Percentiles rank a stretch among this genome's conserved stretches.
Conservation (phyloP, 192 early-diverging fungal species). For the Linnemannia exigua region DNA sequence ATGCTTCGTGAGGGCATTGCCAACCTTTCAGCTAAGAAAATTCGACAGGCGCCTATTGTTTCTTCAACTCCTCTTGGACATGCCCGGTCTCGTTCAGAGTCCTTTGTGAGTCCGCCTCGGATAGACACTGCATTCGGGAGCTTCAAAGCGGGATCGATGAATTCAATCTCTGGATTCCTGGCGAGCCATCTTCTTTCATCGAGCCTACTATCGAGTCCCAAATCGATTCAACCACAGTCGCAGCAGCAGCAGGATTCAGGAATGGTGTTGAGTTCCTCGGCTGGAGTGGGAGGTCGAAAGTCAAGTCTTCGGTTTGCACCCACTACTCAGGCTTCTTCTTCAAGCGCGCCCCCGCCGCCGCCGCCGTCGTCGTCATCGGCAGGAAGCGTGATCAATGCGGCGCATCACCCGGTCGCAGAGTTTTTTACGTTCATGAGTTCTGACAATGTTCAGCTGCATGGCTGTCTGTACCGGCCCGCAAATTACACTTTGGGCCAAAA, state of each 20-base stretch:
- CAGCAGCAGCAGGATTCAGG: conserved; percentile 22
- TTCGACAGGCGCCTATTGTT: conserved; percentile 29
- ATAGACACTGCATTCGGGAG: conserved; percentile 21
- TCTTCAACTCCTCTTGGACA: conserved; percentile 11
- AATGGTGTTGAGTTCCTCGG: conserved; percentile 22
- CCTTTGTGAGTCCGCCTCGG: conserved; percentile 19
- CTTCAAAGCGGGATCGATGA: conserved; percentile 43
- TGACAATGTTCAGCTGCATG: conserved; percentile 66
- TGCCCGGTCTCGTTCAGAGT: conserved; percentile 35
- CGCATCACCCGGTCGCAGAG: conserved; percentile 58
- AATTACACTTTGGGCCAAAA: conserved; percentile 61
- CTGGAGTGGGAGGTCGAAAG: conserved; percentile 12
- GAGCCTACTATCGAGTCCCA: conserved; percentile 15
- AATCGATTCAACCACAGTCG: background rate
- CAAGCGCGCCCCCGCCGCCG: background rate
- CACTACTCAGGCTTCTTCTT: background rate
- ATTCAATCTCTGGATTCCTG: conserved; percentile 49
- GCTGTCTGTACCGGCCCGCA: conserved; percentile 70
- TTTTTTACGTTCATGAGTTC: conserved; percentile 67
- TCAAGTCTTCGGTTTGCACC: conserved; percentile 25
- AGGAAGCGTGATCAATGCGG: conserved; percentile 18
- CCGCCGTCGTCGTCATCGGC: conserved; percentile 12
- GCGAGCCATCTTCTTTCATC: conserved; percentile 34
- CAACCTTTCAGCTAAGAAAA: conserved; percentile 20
- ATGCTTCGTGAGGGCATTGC: conserved; percentile 37